Conservation (phyloP, 176 grass and related monocot genomes). For the Echinochloa phyllopogon region DNA sequence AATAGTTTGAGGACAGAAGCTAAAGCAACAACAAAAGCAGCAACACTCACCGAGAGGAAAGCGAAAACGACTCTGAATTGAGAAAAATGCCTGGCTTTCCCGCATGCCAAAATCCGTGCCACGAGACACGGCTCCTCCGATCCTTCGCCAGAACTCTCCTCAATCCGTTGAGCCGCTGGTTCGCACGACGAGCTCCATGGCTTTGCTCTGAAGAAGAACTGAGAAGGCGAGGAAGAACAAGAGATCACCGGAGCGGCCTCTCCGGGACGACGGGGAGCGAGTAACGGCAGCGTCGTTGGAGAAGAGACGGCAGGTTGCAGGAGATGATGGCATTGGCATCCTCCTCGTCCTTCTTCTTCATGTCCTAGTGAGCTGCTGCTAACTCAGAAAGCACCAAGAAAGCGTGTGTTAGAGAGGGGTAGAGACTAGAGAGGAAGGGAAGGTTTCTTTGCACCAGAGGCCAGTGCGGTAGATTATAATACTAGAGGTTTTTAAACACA, state of each 20-base stretch:
- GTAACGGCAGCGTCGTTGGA: background rate
- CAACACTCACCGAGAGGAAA: conserved; percentile 44
- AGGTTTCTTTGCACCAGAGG: conserved; percentile 46
- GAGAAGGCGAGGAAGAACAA: conserved; percentile 25
- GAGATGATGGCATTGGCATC: conserved; percentile 42
- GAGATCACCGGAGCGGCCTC: conserved; percentile 48
- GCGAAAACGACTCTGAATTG: conserved; percentile 47
- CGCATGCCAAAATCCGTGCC: conserved; percentile 50
- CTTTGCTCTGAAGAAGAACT: conserved; percentile 44
- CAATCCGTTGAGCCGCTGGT: conserved; percentile 41
- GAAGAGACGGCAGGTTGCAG: conserved; percentile 31
- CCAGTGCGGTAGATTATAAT: conserved; percentile 43
- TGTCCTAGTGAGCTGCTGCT: conserved; percentile 29
- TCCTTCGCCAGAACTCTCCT: conserved; percentile 53
- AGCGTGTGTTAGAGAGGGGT: conserved; percentile 27
- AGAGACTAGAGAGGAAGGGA: conserved; percentile 1
- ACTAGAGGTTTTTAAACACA: conserved; percentile 52
- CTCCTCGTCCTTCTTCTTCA: conserved; percentile 53
- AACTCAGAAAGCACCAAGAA: conserved; percentile 32
- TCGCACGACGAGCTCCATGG: conserved; percentile 45
- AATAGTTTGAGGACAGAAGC: conserved; percentile 30
- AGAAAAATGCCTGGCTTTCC: conserved; percentile 81
- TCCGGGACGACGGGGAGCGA: background rate
- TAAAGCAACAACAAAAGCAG: conserved; percentile 34
- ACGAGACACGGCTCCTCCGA: conserved; percentile 8